These are phyloP conservation scores for Penicillium sp. DNA, from an alignment of 2,329 filamentous ascomycete species.

Conservation along the genomic window DNA sequence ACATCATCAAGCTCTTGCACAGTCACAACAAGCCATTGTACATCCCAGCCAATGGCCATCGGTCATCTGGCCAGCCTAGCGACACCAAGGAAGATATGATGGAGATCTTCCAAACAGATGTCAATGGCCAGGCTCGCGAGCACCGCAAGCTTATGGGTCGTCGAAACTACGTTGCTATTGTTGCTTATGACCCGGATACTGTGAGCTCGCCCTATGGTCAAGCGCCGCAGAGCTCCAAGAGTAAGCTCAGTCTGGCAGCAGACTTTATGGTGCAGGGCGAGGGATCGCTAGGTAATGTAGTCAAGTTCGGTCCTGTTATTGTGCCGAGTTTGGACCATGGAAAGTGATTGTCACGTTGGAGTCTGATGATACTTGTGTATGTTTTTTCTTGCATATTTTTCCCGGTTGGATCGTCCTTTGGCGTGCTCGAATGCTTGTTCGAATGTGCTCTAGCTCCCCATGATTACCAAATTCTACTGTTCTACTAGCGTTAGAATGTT, in stretches of 20 bases:
- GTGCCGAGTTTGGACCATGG: constrained; percentile 83
- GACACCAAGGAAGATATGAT: constrained; percentile 99
- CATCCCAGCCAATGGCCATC: constrained; percentile 82
- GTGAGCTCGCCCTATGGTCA: constrained; percentile 53
- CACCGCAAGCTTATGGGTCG: constrained; percentile 90
- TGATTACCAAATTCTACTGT: neutral
- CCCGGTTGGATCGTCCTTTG: neutral
- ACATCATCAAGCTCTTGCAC: constrained; percentile 93
- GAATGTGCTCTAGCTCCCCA: neutral
- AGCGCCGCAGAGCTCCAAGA: constrained; percentile 21
- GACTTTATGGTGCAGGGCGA: constrained; percentile 98
- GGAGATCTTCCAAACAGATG: constrained; percentile 97
- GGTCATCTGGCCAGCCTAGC: constrained; percentile 65
- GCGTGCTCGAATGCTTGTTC: constrained; percentile 1
- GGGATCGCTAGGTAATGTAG: constrained; percentile 74
- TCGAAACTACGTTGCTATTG: constrained; percentile 87
- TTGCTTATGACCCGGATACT: constrained; percentile 90
- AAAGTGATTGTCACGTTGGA: constrained; percentile 43
- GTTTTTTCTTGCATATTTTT: constrained; percentile 6
- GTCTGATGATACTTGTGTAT: constrained; percentile 1
- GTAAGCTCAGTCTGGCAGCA: constrained; percentile 80
- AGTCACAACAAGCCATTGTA: constrained; percentile 85
- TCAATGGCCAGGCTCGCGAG: constrained; percentile 78
- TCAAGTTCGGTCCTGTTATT: constrained; percentile 96
- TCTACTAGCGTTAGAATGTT: neutral